These are phyloP conservation scores for Fomitopsis palustris DNA, from an alignment of 1,284 basidiomycete genomes.

Conservation along the genomic window DNA sequence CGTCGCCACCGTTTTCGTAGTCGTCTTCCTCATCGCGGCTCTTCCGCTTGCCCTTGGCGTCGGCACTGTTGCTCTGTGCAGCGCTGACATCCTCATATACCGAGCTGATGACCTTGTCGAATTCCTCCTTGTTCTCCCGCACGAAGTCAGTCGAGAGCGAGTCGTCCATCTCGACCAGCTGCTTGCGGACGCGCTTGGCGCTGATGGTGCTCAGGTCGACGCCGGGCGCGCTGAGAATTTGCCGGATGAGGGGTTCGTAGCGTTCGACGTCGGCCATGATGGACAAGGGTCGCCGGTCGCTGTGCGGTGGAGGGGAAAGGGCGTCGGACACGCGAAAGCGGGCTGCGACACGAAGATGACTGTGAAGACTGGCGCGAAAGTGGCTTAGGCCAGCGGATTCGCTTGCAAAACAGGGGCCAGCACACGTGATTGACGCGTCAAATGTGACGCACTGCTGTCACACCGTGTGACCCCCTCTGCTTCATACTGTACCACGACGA, in stretches of 20 bases:
- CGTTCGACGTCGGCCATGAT: constrained; percentile 20
- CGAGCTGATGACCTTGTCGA: constrained; percentile 54
- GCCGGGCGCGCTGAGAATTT: constrained; percentile 65
- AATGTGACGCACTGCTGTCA: neutral
- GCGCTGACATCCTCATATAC: constrained; percentile 59
- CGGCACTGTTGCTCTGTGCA: constrained; percentile 33
- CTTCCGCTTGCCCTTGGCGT: constrained; percentile 36
- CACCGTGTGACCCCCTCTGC: too few species aligned
- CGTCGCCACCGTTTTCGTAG: constrained; percentile 31
- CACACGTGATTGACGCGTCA: constrained; percentile 5
- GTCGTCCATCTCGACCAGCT: constrained; percentile 48
- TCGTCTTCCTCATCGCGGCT: constrained; percentile 33
- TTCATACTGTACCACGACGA: too few species aligned
- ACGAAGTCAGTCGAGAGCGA: constrained; percentile 51
- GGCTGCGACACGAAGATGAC: constrained; percentile 1
- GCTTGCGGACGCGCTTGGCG: constrained; percentile 71
- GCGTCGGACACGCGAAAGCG: neutral
- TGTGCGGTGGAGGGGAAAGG: neutral
- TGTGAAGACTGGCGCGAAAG: constrained; percentile 3
- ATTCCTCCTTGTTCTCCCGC: constrained; percentile 53
- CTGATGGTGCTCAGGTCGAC: constrained; percentile 71
- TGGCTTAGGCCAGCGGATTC: neutral
- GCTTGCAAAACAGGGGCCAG: constrained; percentile 1
- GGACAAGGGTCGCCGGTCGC: neutral
- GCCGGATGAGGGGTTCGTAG: constrained; percentile 54